These are phyloP conservation scores for Dichotomocladium elegans DNA, from an alignment of 371 early-diverging fungal species.

Conservation along the genomic window DNA sequence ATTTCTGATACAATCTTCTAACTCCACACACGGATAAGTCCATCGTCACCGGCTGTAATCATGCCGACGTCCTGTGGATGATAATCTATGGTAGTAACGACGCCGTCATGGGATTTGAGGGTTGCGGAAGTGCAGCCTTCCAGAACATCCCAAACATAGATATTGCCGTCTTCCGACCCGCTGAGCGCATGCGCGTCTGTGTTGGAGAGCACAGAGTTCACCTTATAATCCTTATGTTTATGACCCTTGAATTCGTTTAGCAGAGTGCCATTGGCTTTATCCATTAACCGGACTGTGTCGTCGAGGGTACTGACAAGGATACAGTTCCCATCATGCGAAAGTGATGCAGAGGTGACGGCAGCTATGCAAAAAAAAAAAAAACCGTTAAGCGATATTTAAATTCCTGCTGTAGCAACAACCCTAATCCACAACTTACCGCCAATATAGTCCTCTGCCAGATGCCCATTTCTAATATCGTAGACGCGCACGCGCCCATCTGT, in stretches of 20 bases:
- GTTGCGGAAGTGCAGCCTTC: conserved; percentile 41
- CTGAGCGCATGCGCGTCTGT: conserved; percentile 77
- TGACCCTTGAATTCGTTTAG: conserved; percentile 83
- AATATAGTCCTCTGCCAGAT: conserved; percentile 64
- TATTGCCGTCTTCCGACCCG: conserved; percentile 89
- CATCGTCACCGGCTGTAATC: conserved; percentile 57
- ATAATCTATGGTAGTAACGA: conserved; percentile 36
- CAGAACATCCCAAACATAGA: conserved; percentile 82
- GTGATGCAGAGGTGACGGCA: conserved; percentile 74
- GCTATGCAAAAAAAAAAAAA: no score
- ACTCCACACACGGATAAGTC: conserved; percentile 51
- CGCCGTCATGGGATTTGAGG: conserved; percentile 29
- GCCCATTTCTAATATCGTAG: conserved; percentile 84
- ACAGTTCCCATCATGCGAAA: conserved; percentile 76
- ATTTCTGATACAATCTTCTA: no score
- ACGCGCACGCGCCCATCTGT: conserved; percentile 81
- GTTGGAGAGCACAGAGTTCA: conserved; percentile 64
- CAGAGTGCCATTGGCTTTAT: conserved; percentile 71
- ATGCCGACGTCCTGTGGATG: conserved; percentile 42
- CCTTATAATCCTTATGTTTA: conserved; percentile 69
- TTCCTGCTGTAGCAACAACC: conserved; percentile 15
- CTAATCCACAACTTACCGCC: conserved; percentile 55
- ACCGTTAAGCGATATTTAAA: neutral
- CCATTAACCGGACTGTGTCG: conserved; percentile 75
- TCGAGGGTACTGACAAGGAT: conserved; percentile 76